A percentile compares a stretch with the other conserved stretches of the same genome.
Evolutionary conservation across 2,329 filamentous ascomycete species (phyloP).

Genomic region (Lomentospora prolificans): DNA sequence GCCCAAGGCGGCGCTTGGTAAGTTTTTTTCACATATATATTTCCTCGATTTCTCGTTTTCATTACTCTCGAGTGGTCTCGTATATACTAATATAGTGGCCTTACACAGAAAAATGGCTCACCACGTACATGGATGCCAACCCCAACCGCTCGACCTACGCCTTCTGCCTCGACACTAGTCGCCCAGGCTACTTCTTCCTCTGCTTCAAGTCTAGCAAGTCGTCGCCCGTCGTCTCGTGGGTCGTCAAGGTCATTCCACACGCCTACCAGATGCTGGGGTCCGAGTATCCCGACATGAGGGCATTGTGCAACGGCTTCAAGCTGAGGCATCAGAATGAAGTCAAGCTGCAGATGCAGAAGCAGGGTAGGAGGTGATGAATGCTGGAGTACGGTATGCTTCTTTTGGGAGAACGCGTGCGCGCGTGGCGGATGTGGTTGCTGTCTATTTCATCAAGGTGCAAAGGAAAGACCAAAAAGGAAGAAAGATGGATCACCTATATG

Average conservation of each 20-base stretch:
- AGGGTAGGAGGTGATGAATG: conserved; percentile 5
- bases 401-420: too few species aligned
- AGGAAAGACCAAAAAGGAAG: too few species aligned
- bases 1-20: conserved; percentile 68
- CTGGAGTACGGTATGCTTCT: too few species aligned
- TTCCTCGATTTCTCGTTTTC: not conserved
- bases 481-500: too few species aligned
- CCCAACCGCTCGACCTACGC: conserved; percentile 87
- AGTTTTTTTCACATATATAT: conserved; percentile 24
- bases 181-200: conserved; percentile 88
- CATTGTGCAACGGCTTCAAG: conserved; percentile 96
- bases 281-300: conserved; percentile 88
- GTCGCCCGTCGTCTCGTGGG: conserved; percentile 66
- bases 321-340: conserved; percentile 60
- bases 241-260: conserved; percentile 83
- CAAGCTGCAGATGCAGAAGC: conserved; percentile 38
- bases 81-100: conserved; percentile 13
- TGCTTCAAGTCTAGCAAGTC: conserved; percentile 87
- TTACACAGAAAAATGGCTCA: conserved; percentile 80
- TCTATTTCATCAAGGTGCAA: too few species aligned
- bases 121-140: conserved; percentile 92
- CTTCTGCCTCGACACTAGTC: conserved; percentile 88
- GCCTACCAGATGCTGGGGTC: conserved; percentile 86
- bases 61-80: conserved; percentile 2
- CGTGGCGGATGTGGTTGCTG: too few species aligned